phyloP scores from a whole-genome alignment of 495 filamentous ascomycete genomes.

The Xylaria flabelliformis region DNA sequence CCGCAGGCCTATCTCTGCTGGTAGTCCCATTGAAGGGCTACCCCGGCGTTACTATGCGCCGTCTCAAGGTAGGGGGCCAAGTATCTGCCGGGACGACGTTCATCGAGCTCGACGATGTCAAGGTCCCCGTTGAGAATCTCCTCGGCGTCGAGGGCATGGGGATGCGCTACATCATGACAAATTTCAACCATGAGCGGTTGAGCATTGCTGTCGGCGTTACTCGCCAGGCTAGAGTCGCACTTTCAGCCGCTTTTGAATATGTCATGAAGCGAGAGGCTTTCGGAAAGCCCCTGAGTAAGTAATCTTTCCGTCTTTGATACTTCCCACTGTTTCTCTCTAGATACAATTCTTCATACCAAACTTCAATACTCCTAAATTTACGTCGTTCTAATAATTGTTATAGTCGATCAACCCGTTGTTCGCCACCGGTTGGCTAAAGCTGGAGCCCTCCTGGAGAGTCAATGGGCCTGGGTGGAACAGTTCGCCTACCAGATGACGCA shows the following conservation, averaged over 20 bases:
- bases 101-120: conserved; percentile 77
- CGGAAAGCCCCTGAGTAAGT: conserved; percentile 63
- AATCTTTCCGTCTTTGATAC: background rate
- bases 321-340: background rate
- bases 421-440: conserved; percentile 73
- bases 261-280: conserved; percentile 76
- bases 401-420: conserved; percentile 73
- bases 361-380: background rate
- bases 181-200: conserved; percentile 84
- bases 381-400: conserved; percentile 23
- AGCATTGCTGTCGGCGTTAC: conserved; percentile 68
- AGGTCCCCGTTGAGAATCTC: conserved; percentile 71
- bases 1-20: conserved; percentile 66
- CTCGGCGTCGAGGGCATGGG: conserved; percentile 74
- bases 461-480: conserved; percentile 78
- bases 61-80: conserved; percentile 66
- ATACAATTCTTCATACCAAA: background rate
- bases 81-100: conserved; percentile 72
- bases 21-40: conserved; percentile 70
- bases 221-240: conserved; percentile 67
- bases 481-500: conserved; percentile 73
- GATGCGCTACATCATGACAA: conserved; percentile 80
- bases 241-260: conserved; percentile 70
- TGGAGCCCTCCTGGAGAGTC: conserved; percentile 70
- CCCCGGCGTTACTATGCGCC: conserved; percentile 69